phyloP scores from a whole-genome alignment of 768 basidiomycete genomes.

The Trametes cubensis region DNA sequence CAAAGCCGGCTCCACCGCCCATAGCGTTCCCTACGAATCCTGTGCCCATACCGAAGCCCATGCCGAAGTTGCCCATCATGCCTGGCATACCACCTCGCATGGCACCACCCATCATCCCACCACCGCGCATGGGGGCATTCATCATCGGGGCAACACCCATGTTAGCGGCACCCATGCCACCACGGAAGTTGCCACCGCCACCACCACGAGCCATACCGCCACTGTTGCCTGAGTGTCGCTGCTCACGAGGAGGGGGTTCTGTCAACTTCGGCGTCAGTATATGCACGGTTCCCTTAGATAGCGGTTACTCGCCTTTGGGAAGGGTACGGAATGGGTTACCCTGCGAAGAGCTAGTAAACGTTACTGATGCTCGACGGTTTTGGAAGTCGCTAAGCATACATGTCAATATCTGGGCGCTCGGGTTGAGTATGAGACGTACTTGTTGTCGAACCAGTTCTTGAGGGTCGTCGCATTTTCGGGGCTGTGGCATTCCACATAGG shows the following conservation, averaged over 20 bases:
- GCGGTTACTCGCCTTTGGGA: constrained; percentile 72
- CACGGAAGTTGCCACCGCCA: constrained; percentile 42
- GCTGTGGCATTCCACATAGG: constrained; percentile 80
- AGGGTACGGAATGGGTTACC: constrained; percentile 94
- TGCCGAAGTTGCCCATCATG: constrained; percentile 42
- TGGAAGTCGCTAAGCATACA: constrained; percentile 73
- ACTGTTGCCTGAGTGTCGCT: constrained; percentile 40
- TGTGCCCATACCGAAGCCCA: constrained; percentile 45
- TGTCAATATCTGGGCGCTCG: not conserved
- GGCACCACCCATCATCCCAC: constrained; percentile 40
- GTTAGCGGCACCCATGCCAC: constrained; percentile 33
- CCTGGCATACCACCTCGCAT: constrained; percentile 43
- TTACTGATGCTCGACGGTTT: constrained; percentile 76
- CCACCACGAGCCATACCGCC: constrained; percentile 43
- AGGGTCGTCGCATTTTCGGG: constrained; percentile 63
- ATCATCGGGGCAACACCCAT: constrained; percentile 42
- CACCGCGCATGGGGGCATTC: constrained; percentile 34
- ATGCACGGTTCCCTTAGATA: no score
- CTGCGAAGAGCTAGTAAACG: constrained; percentile 68
- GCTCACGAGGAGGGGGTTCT: constrained; percentile 78
- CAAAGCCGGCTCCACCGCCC: constrained; percentile 31
- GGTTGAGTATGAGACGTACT: constrained; percentile 47
- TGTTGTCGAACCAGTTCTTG: constrained; percentile 87
- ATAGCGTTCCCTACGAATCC: constrained; percentile 42
- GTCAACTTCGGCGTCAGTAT: not conserved